These are phyloP conservation scores for Paramecium bursaria DNA, from an alignment of 73 alveolate genomes.

Conservation along the genomic window DNA sequence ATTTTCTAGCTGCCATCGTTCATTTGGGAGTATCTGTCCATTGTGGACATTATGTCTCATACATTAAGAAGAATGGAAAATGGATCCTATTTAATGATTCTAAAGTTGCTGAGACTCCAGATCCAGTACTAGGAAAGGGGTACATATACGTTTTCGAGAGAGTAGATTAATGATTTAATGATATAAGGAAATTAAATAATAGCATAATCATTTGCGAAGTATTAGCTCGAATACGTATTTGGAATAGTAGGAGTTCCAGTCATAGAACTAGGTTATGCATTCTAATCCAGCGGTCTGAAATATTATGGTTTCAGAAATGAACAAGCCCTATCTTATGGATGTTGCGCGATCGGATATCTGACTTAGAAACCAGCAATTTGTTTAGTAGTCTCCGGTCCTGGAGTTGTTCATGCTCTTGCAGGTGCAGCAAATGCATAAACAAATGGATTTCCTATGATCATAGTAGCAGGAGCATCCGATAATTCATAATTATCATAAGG, in stretches of 20 bases:
- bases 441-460: conserved; percentile 92
- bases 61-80: conserved; percentile 87
- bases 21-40: conserved; percentile 96
- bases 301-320: conserved; percentile 90
- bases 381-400: conserved; percentile 92
- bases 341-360: conserved; percentile 86
- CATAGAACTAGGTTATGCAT: conserved; percentile 80
- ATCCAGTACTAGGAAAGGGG: conserved; percentile 97
- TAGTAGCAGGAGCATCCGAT: conserved; percentile 85
- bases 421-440: conserved; percentile 91
- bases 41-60: conserved; percentile 98
- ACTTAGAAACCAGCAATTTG: conserved; percentile 88
- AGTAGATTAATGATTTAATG: too few relatives aligned
- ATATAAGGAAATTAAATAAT: conserved; percentile 59
- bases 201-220: conserved; percentile 43
- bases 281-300: conserved; percentile 76
- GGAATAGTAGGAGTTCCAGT: conserved; percentile 93
- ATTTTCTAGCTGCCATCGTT: conserved; percentile 75
- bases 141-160: conserved; percentile 92
- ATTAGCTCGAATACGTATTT: conserved; percentile 63
- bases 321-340: conserved; percentile 90
- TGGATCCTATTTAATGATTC: conserved; percentile 97
- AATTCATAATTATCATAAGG: conserved; percentile 76
- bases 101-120: conserved; percentile 94
- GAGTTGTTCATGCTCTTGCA: conserved; percentile 86